Base-by-base conservation (phyloP, 208 protist genomes). In the Trypanosoma grayi region DNA sequence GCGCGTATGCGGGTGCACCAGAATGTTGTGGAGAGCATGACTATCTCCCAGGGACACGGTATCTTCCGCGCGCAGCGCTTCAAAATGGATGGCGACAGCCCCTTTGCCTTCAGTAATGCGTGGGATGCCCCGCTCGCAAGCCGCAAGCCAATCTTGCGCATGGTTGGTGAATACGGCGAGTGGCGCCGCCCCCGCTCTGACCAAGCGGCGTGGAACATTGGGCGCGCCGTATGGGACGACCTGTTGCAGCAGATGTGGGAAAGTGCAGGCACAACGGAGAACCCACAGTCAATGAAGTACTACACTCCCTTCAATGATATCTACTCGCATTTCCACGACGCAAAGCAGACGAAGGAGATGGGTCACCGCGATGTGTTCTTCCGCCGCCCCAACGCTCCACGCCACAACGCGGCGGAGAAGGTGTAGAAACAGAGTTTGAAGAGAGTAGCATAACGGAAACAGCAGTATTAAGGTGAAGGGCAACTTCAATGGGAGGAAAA, bases 81-180 rank as follows among this genome's bases (percentile, higher is more conserved):
- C 65, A 93, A 93, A 71, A 95, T 95, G 89, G 81, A 92, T 57
- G 72, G 75, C 25, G 89, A 95, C 70, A 83, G 83, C 20, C 59
- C 65, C 14, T 95, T 95, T 47, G 89, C 89, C 50, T 95, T 95
- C 71, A 85, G 79, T 55, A 95, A 92, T 67, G 85, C 89, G 24
- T 95, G 89, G 86, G 87, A 92, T 57, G 89, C 85, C 18, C 85
- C 85, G 31, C 75, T 95, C 25, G 72, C 81, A 1, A 90, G 82
- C 41, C 83, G 89, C 33, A 95, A 95, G 66, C 73, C 85, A 2
- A 73, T 95, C 41, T 62, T 95, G 66, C 85, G 89, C 28, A 95
- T 95, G 83, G 85, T 95, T 5, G 89, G 89, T 46, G 89, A 95
- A 71, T 95, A 95, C 79, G 89, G 89, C 34, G 89, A 95, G 77